These are phyloP conservation scores for Rhodotorula toruloides DNA, from an alignment of 768 basidiomycete genomes.

Conservation along the genomic window DNA sequence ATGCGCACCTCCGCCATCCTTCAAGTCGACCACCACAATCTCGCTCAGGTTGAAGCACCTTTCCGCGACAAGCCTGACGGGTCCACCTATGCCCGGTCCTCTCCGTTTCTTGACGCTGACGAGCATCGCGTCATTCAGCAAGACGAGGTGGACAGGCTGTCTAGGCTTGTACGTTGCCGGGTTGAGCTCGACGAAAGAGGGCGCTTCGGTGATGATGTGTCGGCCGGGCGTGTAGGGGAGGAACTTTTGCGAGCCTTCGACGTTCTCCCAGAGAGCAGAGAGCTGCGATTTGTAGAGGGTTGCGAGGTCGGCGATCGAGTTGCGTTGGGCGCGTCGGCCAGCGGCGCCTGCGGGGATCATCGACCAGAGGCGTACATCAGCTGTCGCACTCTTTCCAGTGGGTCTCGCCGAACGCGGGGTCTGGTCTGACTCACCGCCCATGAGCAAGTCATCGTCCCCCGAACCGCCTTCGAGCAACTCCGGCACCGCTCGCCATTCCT, in stretches of 20 bases:
- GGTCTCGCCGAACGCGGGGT: too few relatives aligned
- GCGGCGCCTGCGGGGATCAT: conserved; percentile 54
- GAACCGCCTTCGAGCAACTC: conserved; percentile 70
- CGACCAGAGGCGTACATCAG: too few relatives aligned
- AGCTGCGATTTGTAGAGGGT: conserved; percentile 92
- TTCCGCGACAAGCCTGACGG: conserved; percentile 80
- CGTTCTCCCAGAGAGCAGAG: conserved; percentile 77
- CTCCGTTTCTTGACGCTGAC: conserved; percentile 69
- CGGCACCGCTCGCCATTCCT: conserved; percentile 95
- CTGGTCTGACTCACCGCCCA: conserved; percentile 53
- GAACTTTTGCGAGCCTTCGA: conserved; percentile 93
- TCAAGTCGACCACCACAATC: conserved; percentile 90
- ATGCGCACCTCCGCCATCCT: conserved; percentile 77
- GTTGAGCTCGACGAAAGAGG: conserved; percentile 75
- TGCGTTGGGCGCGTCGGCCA: conserved; percentile 62
- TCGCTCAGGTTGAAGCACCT: conserved; percentile 88
- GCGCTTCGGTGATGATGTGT: conserved; percentile 81
- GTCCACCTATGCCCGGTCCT: conserved; percentile 56
- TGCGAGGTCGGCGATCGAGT: conserved; percentile 91
- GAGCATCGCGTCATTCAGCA: conserved; percentile 84
- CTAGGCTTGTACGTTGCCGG: conserved; percentile 91
- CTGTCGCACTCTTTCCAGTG: too few relatives aligned
- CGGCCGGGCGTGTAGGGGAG: conserved; percentile 84
- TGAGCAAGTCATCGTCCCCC: conserved; percentile 52
- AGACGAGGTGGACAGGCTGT: conserved; percentile 78